Evolutionary conservation across 2,329 filamentous ascomycete genomes (phyloP).

Genomic region (Pseudogymnoascus sp.): DNA sequence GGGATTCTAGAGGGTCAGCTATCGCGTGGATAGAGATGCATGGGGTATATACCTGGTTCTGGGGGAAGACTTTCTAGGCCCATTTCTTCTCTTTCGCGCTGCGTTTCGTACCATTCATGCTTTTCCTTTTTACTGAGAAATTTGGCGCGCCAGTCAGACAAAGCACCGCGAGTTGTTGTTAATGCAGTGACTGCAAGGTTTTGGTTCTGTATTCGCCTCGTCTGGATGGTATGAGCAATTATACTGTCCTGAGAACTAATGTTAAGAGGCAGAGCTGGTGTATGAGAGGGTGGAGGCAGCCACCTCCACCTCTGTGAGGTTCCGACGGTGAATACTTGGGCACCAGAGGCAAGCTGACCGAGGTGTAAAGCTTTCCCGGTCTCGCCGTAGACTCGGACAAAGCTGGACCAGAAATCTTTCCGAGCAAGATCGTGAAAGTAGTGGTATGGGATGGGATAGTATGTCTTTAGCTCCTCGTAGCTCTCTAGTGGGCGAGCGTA

Average conservation of each 20-base stretch:
- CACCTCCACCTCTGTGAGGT: neutral
- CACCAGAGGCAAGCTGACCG: neutral
- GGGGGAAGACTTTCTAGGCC: neutral
- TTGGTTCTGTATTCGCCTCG: neutral
- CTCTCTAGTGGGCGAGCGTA: neutral
- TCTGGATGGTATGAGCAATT: neutral
- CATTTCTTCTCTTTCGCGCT: neutral
- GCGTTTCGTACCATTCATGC: neutral
- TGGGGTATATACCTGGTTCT: neutral
- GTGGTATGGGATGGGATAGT: neutral
- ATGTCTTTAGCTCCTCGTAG: neutral
- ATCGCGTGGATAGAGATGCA: neutral
- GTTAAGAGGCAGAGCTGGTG: neutral
- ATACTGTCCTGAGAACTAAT: neutral
- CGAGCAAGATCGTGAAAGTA: conserved; percentile 1
- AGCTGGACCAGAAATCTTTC: neutral
- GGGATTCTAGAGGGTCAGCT: neutral
- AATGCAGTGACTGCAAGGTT: neutral
- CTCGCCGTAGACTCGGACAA: neutral
- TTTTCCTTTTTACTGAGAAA: conserved; percentile 4
- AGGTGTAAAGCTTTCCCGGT: neutral
- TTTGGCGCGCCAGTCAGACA: neutral
- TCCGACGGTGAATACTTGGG: neutral
- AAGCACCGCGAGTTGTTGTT: neutral
- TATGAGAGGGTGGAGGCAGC: neutral